Evolutionary conservation across 176 grass and related monocot genomes (phyloP).

Genomic region (Ensete ventricosum): DNA sequence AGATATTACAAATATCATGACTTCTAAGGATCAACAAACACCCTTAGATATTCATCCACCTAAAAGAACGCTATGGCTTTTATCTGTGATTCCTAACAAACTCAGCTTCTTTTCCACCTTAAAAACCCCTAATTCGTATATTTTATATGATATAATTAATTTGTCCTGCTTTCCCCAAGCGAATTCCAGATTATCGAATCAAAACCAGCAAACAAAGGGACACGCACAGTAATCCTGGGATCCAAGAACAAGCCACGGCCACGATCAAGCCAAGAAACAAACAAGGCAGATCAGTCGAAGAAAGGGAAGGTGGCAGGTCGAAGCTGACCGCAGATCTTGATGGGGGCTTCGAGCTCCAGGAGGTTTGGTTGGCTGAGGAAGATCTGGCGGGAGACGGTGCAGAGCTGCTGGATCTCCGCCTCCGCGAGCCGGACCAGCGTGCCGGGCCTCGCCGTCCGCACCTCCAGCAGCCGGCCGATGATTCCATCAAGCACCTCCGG

Average conservation of each 20-base stretch:
- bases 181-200: neutral
- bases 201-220: neutral
- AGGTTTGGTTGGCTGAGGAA: constrained; percentile 84
- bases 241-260: constrained; percentile 29
- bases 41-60: neutral
- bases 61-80: too few species aligned
- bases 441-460: constrained; percentile 55
- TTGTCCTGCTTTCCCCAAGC: neutral
- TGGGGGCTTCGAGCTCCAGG: constrained; percentile 85
- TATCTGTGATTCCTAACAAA: neutral
- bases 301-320: neutral
- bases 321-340: constrained; percentile 80
- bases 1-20: neutral
- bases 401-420: constrained; percentile 82
- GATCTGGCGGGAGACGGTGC: constrained; percentile 64
- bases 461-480: constrained; percentile 66
- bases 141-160: neutral
- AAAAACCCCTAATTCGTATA: neutral
- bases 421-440: constrained; percentile 81
- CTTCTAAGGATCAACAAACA: neutral
- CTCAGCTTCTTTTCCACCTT: neutral
- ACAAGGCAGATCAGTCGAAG: neutral
- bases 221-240: neutral
- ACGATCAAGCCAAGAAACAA: neutral
- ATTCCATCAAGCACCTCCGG: constrained; percentile 65